A percentile compares a stretch with the other conserved stretches of the same genome.
These are phyloP conservation scores for Botrytis elliptica DNA, from an alignment of 2,329 filamentous ascomycete species.

Conservation along the genomic window DNA sequence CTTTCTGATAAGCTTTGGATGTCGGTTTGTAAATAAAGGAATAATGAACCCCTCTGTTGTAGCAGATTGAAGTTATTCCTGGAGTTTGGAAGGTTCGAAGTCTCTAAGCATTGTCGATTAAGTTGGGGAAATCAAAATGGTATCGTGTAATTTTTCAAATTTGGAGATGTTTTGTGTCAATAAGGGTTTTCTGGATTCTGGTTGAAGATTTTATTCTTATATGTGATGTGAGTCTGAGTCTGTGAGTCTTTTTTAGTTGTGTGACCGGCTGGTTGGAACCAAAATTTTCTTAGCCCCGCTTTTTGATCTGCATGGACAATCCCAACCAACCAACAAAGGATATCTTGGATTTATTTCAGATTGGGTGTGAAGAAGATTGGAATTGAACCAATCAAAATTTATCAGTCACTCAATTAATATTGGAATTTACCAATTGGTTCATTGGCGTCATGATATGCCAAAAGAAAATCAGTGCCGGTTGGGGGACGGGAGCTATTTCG, in stretches of 20 bases:
- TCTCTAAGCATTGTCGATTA: constrained; percentile 35
- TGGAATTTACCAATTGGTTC: not conserved
- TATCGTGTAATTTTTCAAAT: not conserved
- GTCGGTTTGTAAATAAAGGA: constrained; percentile 21
- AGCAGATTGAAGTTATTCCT: constrained; percentile 28
- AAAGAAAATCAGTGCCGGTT: not conserved
- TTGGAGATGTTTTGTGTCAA: not conserved
- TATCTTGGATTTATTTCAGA: not conserved
- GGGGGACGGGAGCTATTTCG: not conserved
- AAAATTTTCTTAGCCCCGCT: constrained; percentile 12
- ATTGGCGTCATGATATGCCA: not conserved
- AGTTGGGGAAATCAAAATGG: constrained; percentile 20
- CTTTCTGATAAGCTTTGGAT: constrained; percentile 18
- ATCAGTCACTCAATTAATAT: not conserved
- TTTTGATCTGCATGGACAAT: constrained; percentile 10
- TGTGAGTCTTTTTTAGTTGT: constrained; percentile 4
- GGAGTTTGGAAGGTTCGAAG: constrained; percentile 36
- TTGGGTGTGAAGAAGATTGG: not conserved
- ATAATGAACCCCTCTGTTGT: constrained; percentile 20
- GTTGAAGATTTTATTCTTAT: constrained; percentile 1
- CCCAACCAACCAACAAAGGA: constrained; percentile 13
- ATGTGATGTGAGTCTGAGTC: constrained; percentile 12
- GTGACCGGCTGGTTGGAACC: constrained; percentile 13
- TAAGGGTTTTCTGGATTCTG: not conserved
- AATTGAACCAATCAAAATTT: not conserved